Base-by-base conservation (phyloP, 164 flowering plant genomes). In the Platanus orientalis region DNA sequence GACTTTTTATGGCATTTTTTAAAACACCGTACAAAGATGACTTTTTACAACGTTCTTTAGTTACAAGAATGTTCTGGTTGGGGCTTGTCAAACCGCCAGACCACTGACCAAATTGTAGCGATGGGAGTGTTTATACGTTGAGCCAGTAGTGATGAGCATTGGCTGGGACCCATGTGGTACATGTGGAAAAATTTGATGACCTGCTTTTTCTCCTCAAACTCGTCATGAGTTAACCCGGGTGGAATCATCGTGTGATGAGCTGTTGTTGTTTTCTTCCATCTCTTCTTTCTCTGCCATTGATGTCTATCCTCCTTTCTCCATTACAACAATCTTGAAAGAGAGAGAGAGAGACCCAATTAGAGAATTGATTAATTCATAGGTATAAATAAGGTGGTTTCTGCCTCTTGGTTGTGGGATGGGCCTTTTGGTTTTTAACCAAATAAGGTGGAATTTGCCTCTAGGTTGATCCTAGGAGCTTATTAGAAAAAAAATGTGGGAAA, bases 51-150 rank as follows among this genome's bases (percentile, higher is more conserved):
- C n/a, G n/a, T n/a, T n/a, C n/a, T n/a, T n/a, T n/a, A n/a, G n/a
- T n/a, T n/a, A n/a, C n/a, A n/a, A n/a, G n/a, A n/a, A n/a, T n/a
- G n/a, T n/a, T n/a, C n/a, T n/a, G n/a, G n/a, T n/a, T 91, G 93
- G 0, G 97, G 98, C 63, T 66, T 71, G 68, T 94, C 98, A 82
- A 94, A 94, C 0, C 85, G 84, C 10, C 97, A 86, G 45, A 88
- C 87, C 39, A 89, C 60, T 28, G 95, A 78, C 97, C 98, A 94
- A 5, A 94, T 93, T 34, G 57, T 29, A 11, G 73, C 61, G 17
- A 60, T 56, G 2, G 98, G 89, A 26, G 96, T 93, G 67, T 75
- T 57, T 59, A 88, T 69, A 44, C 80, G 88, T 60, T 94, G 96
- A 0, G 86, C 85, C 48, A 91, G 81, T 6, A 90, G 69, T 54